Evolutionary conservation across 768 basidiomycete species (phyloP), one percentile per base, ranked within the genome.

Genomic region (Filobasidium floriforme): DNA sequence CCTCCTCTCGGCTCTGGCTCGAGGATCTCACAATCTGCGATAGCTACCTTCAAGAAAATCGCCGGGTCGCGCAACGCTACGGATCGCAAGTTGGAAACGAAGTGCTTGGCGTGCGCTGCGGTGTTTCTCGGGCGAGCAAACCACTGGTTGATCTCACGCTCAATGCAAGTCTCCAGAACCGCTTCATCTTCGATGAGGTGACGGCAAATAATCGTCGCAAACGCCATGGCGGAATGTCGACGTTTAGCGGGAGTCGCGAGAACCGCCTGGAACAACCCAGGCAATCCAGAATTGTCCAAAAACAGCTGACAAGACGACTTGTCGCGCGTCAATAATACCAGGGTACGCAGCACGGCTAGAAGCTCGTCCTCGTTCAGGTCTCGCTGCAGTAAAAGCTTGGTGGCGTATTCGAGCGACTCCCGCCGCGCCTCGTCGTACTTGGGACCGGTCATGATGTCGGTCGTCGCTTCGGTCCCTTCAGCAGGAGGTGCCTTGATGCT

Each of bases 251-350:
- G 26, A 24, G 54, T 57, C 14, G 54, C 22, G 26, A 26, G 29
- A 22, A 57, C 54, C 26, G 54, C 84, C 62, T 83, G 82, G 79
- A 94, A 86, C 22, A 96, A 81, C 22, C 82, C 75, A 0, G 77
- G 66, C 15, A 92, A 78, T 0, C 89, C 91, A 60, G 85, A 84
- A 14, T 81, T 81, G 60, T 85, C 83, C 70, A 89, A 83, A 72
- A 97, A 88, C 66, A 85, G 82, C 60, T 81, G 77, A 0, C 89
- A 89, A 66, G 85, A 76, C 9, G 77, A 77, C 65, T 86, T 82
- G 70, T 91, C 86, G 15, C 89, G 83, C 1, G 93, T 91, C 66
- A 98, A 83, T 18, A 92, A 80, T 26, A 93, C 89, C 32, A 98
- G 82, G 26, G 96, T 81, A 19, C 93, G 86, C 24, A 96, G 80